These are phyloP conservation scores for Paradendryphiella salina DNA, from an alignment of 2,329 filamentous ascomycete species.

Conservation along the genomic window DNA sequence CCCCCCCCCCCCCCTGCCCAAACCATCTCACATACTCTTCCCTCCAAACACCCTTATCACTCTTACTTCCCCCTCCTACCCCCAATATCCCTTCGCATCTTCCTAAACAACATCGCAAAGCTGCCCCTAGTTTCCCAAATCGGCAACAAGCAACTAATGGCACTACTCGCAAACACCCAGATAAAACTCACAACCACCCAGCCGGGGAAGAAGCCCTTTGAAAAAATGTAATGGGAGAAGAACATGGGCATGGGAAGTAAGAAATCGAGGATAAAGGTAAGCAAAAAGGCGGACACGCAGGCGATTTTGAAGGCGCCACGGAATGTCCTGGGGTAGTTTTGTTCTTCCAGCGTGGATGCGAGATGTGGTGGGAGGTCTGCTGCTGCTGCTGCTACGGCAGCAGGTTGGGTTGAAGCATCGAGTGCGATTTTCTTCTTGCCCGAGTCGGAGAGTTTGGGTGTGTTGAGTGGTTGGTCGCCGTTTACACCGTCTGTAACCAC, in stretches of 20 bases:
- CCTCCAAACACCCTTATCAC: too few relatives aligned
- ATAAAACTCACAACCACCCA: conserved; percentile 50
- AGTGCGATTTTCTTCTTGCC: conserved; percentile 16
- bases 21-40: too few relatives aligned
- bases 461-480: conserved; percentile 11
- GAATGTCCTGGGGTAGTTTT: conserved; percentile 39
- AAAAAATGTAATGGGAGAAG: conserved; percentile 49
- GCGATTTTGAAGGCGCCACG: conserved; percentile 46
- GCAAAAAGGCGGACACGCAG: conserved; percentile 42
- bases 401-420: conserved; percentile 1
- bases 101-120: conserved; percentile 24
- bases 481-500: conserved; percentile 20
- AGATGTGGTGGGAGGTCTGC: conserved; percentile 23
- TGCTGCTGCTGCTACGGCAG: neutral
- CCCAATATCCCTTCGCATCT: conserved; percentile 16
- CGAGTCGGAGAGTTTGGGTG: conserved; percentile 10
- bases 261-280: conserved; percentile 49
- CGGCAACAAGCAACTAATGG: conserved; percentile 49
- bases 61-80: neutral
- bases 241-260: conserved; percentile 50
- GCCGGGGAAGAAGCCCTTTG: conserved; percentile 47
- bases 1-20: too few relatives aligned
- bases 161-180: conserved; percentile 49
- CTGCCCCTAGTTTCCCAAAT: conserved; percentile 49
- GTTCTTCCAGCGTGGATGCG: conserved; percentile 18